phyloP scores from a whole-genome alignment of 2,329 filamentous ascomycete species.

The Graphilbum sp. region DNA sequence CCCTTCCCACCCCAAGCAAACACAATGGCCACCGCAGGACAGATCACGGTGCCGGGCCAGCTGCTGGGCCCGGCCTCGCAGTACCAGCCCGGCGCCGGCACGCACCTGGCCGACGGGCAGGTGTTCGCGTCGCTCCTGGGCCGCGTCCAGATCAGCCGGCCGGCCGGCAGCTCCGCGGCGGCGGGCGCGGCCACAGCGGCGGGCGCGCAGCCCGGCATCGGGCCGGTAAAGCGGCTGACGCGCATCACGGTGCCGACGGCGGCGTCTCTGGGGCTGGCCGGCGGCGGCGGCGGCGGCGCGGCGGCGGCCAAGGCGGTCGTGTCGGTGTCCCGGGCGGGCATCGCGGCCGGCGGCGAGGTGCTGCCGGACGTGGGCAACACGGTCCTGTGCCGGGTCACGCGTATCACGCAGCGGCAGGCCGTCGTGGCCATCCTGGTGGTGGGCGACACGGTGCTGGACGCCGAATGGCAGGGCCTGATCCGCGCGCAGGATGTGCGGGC shows the following conservation, averaged over 20 bases:
- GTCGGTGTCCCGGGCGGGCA: conserved; percentile 33
- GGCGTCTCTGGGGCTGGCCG: conserved; percentile 28
- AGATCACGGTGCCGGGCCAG: conserved; percentile 64
- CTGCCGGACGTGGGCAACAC: conserved; percentile 67
- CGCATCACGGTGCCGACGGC: conserved; percentile 29
- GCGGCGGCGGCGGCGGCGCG: conserved; percentile 17
- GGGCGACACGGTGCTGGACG: conserved; percentile 52
- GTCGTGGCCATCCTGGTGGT: conserved; percentile 77
- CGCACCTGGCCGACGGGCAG: conserved; percentile 59
- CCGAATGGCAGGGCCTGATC: conserved; percentile 74
- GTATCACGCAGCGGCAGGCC: conserved; percentile 72
- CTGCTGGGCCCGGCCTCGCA: conserved; percentile 50
- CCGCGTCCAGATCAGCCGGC: conserved; percentile 38
- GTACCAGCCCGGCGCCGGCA: conserved; percentile 64
- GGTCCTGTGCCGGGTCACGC: conserved; percentile 72
- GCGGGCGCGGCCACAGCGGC: neutral
- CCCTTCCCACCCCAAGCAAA: neutral
- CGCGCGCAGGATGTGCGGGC: conserved; percentile 81
- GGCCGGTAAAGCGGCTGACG: conserved; percentile 41
- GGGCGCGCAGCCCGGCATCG: conserved; percentile 8
- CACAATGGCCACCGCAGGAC: neutral
- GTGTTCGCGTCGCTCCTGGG: conserved; percentile 76
- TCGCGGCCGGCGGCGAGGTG: conserved; percentile 33
- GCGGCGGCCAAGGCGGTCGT: conserved; percentile 27
- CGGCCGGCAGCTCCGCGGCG: conserved; percentile 21